Conservation (phyloP, 306 rosid species). For the Ormosia emarginata region DNA sequence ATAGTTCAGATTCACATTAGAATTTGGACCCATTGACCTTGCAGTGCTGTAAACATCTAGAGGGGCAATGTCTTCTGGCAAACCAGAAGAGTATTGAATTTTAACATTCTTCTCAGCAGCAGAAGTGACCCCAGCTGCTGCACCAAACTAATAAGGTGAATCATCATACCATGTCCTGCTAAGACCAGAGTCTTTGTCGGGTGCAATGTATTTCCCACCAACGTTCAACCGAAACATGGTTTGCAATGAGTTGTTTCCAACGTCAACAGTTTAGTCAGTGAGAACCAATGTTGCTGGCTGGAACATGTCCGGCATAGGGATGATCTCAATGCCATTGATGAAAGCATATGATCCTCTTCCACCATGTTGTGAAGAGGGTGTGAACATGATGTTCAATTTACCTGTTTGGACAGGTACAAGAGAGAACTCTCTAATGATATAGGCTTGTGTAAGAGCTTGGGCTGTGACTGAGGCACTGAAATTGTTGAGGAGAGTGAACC, state of each 20-base stretch:
- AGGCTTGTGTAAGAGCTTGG: conserved; percentile 44
- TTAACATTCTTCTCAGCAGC: conserved; percentile 25
- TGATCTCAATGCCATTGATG: conserved; percentile 44
- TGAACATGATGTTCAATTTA: conserved; percentile 31
- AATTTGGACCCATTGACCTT: conserved; percentile 40
- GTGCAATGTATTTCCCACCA: conserved; percentile 39
- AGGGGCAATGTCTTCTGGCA: conserved; percentile 38
- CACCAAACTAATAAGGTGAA: conserved; percentile 33
- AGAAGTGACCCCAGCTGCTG: conserved; percentile 26
- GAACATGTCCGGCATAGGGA: conserved; percentile 43
- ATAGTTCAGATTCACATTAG: conserved; percentile 19
- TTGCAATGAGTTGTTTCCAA: conserved; percentile 22
- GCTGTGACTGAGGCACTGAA: conserved; percentile 38
- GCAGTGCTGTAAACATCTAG: conserved; percentile 34
- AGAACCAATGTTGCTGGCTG: conserved; percentile 1
- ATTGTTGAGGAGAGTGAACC: conserved; percentile 35
- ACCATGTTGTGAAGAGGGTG: conserved; percentile 20
- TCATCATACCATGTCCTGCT: conserved; percentile 46
- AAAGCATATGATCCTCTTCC: conserved; percentile 30
- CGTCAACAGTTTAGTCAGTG: conserved; percentile 6
- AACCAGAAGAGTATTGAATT: conserved; percentile 19
- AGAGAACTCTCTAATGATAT: conserved; percentile 37
- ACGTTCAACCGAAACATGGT: conserved; percentile 49
- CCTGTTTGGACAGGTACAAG: conserved; percentile 27
- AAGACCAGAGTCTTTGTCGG: conserved; percentile 35